Base-by-base conservation (phyloP, 176 grass and related monocot species). In the Urochloa ruziziensis region DNA sequence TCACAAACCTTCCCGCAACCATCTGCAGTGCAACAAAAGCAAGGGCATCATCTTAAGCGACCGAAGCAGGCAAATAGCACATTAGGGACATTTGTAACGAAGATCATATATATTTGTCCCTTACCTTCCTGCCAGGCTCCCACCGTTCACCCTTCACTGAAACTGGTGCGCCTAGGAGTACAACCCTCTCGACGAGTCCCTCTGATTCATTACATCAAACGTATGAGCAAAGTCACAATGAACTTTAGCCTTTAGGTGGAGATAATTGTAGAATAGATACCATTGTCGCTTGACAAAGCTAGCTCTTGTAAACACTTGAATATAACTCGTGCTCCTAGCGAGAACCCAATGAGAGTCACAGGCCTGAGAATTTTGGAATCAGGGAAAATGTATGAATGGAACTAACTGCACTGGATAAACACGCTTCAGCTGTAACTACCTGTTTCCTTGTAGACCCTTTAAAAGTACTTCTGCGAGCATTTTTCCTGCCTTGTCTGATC, bases 401-500 rank as follows among this genome's bases (percentile, higher is more conserved):
- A 74, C 10, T 39, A 82, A 60, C 11, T 34, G 59, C 30, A 1
- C 2, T 60, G 7, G 53, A 82, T 48, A 57, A 89, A 73, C 34
- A 33, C 2, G 51, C 10, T 67, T 33, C 39, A 58, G 65, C 51
- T 27, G 62, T 58, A 77, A 44, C 60, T 81, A 94, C 96, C 96
- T 98, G 76, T 98, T 95, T 82, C 95, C 95, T 85, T 98, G 96
- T 56, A 93, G 87, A 7, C 96, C 96, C 58, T 93, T 95, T 29
- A 95, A 51, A 48, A 95, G 80, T 61, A 95, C 92, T 93, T 98
- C 96, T 77, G 96, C 96, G 19, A 98, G 92, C 81, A 98, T 92
- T 84, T 95, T 98, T 60, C 96, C 96, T 77, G 92, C 92, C 80
- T 98, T 98, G 43, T 98, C 96, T 70, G 96, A 90, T 85, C 96